Evolutionary conservation across 805 yeast species (phyloP), one percentile per base, ranked within the genome.

Genomic region (Ogataea nitratoaversa): DNA sequence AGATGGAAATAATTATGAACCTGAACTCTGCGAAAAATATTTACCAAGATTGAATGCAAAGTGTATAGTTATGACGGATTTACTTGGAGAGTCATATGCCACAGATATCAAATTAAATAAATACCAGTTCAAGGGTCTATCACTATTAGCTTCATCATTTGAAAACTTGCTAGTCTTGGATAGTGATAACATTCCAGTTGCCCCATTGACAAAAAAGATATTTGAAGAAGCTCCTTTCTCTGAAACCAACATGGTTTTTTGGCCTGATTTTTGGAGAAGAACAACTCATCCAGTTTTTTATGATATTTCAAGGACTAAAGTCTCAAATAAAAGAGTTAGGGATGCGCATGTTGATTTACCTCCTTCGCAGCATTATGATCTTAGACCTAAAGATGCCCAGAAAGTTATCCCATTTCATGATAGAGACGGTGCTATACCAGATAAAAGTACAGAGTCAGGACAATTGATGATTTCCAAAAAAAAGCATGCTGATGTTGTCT

Each of bases 211-310:
- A 1, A 79, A 76, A 42, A 53, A 61, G 13, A 52, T 81, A 19
- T 74, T 80, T 42, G 59, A 60, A 2, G 66, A 74, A 0, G 57
- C 66, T 5, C 65, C 77, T 12, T 79, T 64, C 59, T 52, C 61
- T 23, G 56, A 65, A 8, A 57, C 60, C n/a, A 73, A 76, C 0
- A 59, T 79, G 57, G 67, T 79, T 13, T 49, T 76, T n/a, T 78
- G 84, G 84, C 84, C 84, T 5, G 84, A 78, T 56, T 76, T 75
- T 27, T 78, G 84, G 84, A 72, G 77, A 17, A 66, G 86, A 55
- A 72, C 83, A 13, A 79, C 85, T 2, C 68, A 72, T 41, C 86
- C 85, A 14, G 62, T 61, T 28, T 79, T 61, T 53, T 78, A 74
- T 53, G 76, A 77, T 13, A 76, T 83, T 42, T 78, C 85, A 13